A percentile compares a stretch with the other conserved stretches of the same genome.
phyloP scores from a whole-genome alignment of 768 basidiomycete genomes.

The Podaxis pistillaris region DNA sequence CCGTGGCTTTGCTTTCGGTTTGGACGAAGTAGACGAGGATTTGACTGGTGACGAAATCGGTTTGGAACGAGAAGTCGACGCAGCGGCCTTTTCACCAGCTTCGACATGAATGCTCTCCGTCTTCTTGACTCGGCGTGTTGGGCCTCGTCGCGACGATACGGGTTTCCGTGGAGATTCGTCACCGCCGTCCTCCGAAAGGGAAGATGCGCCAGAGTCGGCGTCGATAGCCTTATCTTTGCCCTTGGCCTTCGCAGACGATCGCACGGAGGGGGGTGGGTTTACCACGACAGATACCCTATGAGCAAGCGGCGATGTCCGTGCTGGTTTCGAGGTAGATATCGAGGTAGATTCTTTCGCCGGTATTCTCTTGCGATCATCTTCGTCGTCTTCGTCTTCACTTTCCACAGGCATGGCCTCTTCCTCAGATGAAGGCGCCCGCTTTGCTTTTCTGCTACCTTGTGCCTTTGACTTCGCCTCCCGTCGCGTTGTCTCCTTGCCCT shows the following conservation, averaged over 20 bases:
- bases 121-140: not conserved
- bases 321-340: not conserved
- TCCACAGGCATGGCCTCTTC: not conserved
- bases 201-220: not conserved
- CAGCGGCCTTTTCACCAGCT: slow-evolving; percentile 19
- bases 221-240: not conserved
- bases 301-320: not conserved
- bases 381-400: not conserved
- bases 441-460: slow-evolving; percentile 3
- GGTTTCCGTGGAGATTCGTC: not conserved
- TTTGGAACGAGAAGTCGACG: not conserved
- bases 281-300: slow-evolving; percentile 5
- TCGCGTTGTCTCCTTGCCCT: slow-evolving; percentile 5
- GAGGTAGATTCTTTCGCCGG: not conserved
- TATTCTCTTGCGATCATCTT: not conserved
- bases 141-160: not conserved
- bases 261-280: not conserved
- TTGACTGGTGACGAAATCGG: slow-evolving; percentile 5
- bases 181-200: not conserved
- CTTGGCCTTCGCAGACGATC: not conserved
- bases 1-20: slow-evolving; percentile 16
- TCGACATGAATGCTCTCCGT: slow-evolving; percentile 29
- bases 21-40: not conserved
- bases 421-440: slow-evolving; percentile 3
- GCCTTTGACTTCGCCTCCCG: slow-evolving; percentile 11